Percentiles rank a stretch among this genome's conserved stretches.
phyloP scores from a whole-genome alignment of 257 asterid genomes.

The Ilex aquifolium region DNA sequence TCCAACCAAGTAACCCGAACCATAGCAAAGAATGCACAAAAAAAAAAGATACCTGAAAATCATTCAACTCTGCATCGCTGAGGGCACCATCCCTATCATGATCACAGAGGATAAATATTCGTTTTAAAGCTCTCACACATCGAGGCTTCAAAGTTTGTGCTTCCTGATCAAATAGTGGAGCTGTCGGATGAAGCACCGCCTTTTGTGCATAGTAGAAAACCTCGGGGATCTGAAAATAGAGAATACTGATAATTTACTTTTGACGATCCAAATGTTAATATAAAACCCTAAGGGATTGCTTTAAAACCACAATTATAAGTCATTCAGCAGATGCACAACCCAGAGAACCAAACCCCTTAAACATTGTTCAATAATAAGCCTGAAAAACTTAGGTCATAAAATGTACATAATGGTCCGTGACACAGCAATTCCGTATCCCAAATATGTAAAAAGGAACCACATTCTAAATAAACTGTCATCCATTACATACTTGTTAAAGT shows the following conservation, averaged over 20 bases:
- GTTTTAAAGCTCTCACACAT: constrained; percentile 89
- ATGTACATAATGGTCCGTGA: no score
- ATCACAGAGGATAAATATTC: constrained; percentile 91
- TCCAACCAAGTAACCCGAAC: no score
- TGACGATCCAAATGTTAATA: not conserved
- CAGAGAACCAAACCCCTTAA: not conserved
- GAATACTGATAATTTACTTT: constrained; percentile 2
- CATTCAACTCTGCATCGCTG: constrained; percentile 87
- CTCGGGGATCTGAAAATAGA: constrained; percentile 63
- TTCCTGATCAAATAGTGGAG: constrained; percentile 95
- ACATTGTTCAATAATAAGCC: not conserved
- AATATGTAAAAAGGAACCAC: not conserved
- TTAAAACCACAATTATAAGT: not conserved
- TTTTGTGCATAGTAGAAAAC: constrained; percentile 92
- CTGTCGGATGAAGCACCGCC: constrained; percentile 97
- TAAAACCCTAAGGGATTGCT: not conserved
- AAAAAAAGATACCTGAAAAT: constrained; percentile 61
- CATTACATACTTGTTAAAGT: not conserved
- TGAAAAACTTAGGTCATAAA: no score
- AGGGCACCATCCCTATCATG: constrained; percentile 97
- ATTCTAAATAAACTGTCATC: no score
- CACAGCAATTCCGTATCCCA: not conserved
- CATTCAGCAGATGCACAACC: not conserved
- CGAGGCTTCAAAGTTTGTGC: constrained; percentile 83
- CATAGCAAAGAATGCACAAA: no score